Percentiles rank a stretch among this genome's conserved stretches.
Conservation (phyloP, 1,139 yeast species). For the Kodamaea anthophila region DNA sequence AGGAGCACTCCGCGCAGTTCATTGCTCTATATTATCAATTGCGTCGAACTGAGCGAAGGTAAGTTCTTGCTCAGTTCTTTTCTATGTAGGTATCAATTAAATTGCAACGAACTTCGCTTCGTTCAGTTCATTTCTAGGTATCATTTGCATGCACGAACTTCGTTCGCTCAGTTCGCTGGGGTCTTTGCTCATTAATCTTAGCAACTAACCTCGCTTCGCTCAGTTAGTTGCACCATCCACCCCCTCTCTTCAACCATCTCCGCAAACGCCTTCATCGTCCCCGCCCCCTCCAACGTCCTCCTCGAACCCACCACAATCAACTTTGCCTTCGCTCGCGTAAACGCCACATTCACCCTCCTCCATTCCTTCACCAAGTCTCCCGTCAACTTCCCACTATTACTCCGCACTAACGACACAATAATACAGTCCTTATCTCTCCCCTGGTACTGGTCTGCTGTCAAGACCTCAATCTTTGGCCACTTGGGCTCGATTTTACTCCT, state of each 20-base stretch:
- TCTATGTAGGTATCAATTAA: no score
- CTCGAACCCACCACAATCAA: slow-evolving; percentile 77
- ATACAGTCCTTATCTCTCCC: slow-evolving; percentile 94
- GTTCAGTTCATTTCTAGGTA: no score
- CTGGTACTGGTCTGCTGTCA: slow-evolving; percentile 94
- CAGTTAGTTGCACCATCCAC: no score
- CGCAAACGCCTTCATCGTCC: slow-evolving; percentile 58
- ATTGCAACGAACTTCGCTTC: no score
- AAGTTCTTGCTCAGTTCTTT: no score
- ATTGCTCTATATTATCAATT: no score
- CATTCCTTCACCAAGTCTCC: slow-evolving; percentile 84
- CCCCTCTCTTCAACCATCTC: slow-evolving; percentile 48
- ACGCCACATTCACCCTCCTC: slow-evolving; percentile 90
- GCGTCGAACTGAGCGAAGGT: no score
- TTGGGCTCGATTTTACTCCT: slow-evolving; percentile 32
- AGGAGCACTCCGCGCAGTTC: no score
- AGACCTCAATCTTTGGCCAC: slow-evolving; percentile 53
- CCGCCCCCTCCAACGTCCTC: slow-evolving; percentile 51
- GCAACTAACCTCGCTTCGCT: no score
- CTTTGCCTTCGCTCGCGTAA: slow-evolving; percentile 85
- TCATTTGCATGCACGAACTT: no score
- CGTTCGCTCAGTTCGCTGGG: no score
- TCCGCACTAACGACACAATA: slow-evolving; percentile 78
- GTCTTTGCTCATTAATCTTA: no score
- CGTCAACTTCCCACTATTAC: slow-evolving; percentile 59